phyloP scores from a whole-genome alignment of 2,329 filamentous ascomycete genomes.

The Epichloe bromicola region DNA sequence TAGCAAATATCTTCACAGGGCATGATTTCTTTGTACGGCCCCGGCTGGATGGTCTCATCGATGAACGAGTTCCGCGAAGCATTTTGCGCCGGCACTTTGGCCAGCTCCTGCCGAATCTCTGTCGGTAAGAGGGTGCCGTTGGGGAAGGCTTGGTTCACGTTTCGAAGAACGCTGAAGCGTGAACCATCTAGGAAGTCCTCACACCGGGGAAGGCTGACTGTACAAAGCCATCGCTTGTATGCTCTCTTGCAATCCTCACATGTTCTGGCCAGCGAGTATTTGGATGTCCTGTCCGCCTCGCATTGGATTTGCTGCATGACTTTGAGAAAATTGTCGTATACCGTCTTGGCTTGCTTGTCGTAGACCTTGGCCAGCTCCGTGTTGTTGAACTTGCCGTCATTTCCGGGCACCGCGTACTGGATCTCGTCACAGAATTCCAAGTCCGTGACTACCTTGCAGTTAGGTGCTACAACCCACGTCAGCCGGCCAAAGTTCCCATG shows the following conservation, averaged over 20 bases:
- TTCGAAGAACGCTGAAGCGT: constrained; percentile 41
- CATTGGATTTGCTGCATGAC: constrained; percentile 77
- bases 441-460: constrained; percentile 76
- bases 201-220: constrained; percentile 84
- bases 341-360: constrained; percentile 56
- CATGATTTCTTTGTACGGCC: constrained; percentile 86
- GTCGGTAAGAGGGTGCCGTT: constrained; percentile 47
- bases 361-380: constrained; percentile 57
- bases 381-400: constrained; percentile 49
- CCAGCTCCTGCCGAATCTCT: constrained; percentile 15
- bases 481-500: not conserved
- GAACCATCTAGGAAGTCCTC: constrained; percentile 58
- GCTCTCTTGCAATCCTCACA: constrained; percentile 66
- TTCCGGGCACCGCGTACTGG: constrained; percentile 83
- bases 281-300: constrained; percentile 57
- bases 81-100: constrained; percentile 15
- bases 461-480: constrained; percentile 41
- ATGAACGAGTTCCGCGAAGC: constrained; percentile 59
- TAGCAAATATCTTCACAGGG: constrained; percentile 86
- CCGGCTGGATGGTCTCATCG: constrained; percentile 58
- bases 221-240: constrained; percentile 93
- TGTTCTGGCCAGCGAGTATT: constrained; percentile 67
- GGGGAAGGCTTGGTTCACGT: constrained; percentile 56
- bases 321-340: constrained; percentile 69
- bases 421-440: constrained; percentile 81